Percentiles rank a stretch among this genome's conserved stretches.
These are phyloP conservation scores for Psilocybe subaeruginosa DNA, from an alignment of 768 basidiomycete species.

Conservation along the genomic window DNA sequence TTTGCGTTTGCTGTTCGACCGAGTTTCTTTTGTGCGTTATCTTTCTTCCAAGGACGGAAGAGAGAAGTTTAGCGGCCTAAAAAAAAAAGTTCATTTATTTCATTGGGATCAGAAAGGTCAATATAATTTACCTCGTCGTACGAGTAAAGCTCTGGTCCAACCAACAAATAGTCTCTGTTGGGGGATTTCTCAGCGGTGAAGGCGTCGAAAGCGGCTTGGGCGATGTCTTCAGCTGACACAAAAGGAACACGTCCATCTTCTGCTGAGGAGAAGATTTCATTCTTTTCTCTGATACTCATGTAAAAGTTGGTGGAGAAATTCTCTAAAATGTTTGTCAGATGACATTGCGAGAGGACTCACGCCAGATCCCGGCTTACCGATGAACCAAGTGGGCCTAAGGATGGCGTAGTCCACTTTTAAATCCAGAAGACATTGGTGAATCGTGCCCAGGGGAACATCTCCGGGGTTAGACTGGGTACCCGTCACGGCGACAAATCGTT, in stretches of 20 bases:
- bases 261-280: conserved; percentile 19
- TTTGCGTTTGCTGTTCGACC: conserved; percentile 4
- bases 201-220: conserved; percentile 27
- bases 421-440: conserved; percentile 25
- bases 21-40: conserved; percentile 17
- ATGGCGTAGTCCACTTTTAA: conserved; percentile 25
- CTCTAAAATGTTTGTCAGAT: conserved; percentile 3
- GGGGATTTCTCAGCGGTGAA: conserved; percentile 16
- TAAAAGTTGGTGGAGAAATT: conserved; percentile 19
- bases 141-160: conserved; percentile 30
- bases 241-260: conserved; percentile 25
- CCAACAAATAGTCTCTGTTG: conserved; percentile 17
- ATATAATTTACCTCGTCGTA: conserved; percentile 24
- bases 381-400: conserved; percentile 29
- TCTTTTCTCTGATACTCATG: conserved; percentile 6
- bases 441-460: conserved; percentile 16
- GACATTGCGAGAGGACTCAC: conserved; percentile 5
- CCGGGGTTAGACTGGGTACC: conserved; percentile 17
- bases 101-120: background rate
- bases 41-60: conserved; percentile 17
- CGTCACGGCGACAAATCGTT: conserved; percentile 32
- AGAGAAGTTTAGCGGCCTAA: conserved; percentile 6
- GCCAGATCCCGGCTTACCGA: conserved; percentile 2
- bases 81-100: background rate
- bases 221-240: conserved; percentile 30